Evolutionary conservation across 1,139 yeast genomes (phyloP), one percentile per base, ranked within the genome.

Genomic region (Lodderomyces parapsilosis): DNA sequence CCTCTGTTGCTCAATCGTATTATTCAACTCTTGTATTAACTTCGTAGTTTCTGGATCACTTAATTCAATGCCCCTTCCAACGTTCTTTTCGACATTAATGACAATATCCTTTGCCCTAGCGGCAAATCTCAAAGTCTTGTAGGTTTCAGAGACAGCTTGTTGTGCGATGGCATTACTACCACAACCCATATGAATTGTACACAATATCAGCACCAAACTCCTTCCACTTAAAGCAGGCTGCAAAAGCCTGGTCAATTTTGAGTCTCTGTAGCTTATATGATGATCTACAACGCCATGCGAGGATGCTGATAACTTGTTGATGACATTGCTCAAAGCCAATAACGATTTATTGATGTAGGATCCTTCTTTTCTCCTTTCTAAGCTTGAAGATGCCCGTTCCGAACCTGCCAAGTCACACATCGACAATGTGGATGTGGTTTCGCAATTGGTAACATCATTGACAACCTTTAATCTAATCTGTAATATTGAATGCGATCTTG

Each of bases 321-420:
- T 89, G 14, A 91, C 96, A 0, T 96, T 88, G 8, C 96, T 90
- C 43, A 91, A 73, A 0, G 98, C 95, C 46, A 93, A 69, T 37
- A 91, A 74, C 0, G 97, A 90, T 59, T 89, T 88, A 66, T 93
- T 93, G 58, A 93, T 93, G 58, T 76, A 91, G 0, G 96, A 80
- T 17, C 98, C 98, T 66, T 93, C 98, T 60, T 89, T 87, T 46
- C 97, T 71, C 54, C 98, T 76, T 55, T 84, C 96, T 0, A 74
- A 65, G 56, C 90, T 89, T 1, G 86, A 76, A 0, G 95, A 84
- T 0, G 96, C 98, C 44, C 88, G 76, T 63, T 93, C 99, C 14
- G 96, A 86, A 18, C 99, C 99, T 0, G 99, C 99, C 56, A 93
- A 74, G 65, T 93, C 99, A 70, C 98, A 93, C 45, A 93, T 71